Evolutionary conservation across 345 rosid species (phyloP), one percentile per base, ranked within the genome.

Genomic region (Gossypium sturtianum): DNA sequence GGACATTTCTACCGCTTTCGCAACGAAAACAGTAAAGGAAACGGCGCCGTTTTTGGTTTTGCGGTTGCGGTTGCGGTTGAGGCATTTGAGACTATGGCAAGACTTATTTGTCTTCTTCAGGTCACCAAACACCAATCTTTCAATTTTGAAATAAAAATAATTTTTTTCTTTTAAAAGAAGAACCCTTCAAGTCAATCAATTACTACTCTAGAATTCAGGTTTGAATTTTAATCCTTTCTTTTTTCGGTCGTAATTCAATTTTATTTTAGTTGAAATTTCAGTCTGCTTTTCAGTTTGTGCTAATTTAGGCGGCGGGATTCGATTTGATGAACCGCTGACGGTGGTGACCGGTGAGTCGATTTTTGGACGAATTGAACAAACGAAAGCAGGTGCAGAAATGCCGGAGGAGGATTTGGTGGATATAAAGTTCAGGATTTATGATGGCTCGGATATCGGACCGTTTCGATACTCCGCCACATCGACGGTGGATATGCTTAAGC

Each of bases 361-460:
- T 75, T 19, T 1, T 66, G 66, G 61, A 66, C 17, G 53, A 56
- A n/a, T 44, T 27, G 62, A 63, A 29, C 5, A 70, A 73, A 62
- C 62, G 77, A 77, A 74, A 75, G 70, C 57, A 64, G 69, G 66
- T 71, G 77, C 80, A 61, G 76, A 89, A 80, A 91, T 90, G 98
- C 84, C 89, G 87, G 98, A 91, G 79, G 98, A 90, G 77, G 94
- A 88, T 57, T 84, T 89, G 66, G 82, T 90, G 66, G 97, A 93
- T 83, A 87, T 93, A 75, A 90, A 90, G 79, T 93, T 93, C 84
- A 87, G 96, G 86, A 80, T 93, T 66, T 93, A 87, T 78, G 98
- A 93, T 81, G 98, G 97, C 53, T 91, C 97, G 41, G 98, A 93
- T 70, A 86, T 93, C 84, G 98, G 98, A 13, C 98, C 98, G 0